A percentile compares a stretch with the other conserved stretches of the same genome.
phyloP scores from a whole-genome alignment of 2,329 filamentous ascomycete genomes.

The Lachnellula subtilissima region DNA sequence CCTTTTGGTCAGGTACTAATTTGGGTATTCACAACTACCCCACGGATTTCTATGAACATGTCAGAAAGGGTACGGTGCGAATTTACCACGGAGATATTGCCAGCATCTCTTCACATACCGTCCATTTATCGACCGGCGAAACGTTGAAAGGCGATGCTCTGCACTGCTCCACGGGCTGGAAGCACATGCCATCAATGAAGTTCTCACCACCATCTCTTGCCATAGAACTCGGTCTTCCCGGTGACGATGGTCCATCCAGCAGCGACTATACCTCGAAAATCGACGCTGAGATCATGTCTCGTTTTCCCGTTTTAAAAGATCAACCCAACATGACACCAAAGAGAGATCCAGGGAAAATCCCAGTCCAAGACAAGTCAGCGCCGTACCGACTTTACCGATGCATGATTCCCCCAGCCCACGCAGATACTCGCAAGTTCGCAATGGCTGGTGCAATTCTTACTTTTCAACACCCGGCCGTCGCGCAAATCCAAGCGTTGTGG shows the following conservation, averaged over 20 bases:
- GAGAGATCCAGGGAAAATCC: background rate
- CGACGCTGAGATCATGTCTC: constrained; percentile 49
- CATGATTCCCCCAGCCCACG: constrained; percentile 39
- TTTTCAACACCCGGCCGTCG: constrained; percentile 38
- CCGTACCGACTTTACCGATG: constrained; percentile 44
- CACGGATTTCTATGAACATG: constrained; percentile 52
- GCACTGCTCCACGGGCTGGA: constrained; percentile 56
- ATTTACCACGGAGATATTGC: constrained; percentile 50
- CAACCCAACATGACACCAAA: constrained; percentile 43
- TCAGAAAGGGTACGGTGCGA: constrained; percentile 46
- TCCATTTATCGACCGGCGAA: constrained; percentile 48
- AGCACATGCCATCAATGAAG: constrained; percentile 45
- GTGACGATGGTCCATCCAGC: constrained; percentile 33
- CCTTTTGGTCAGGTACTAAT: constrained; percentile 49
- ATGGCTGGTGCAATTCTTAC: constrained; percentile 43
- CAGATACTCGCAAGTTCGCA: constrained; percentile 39
- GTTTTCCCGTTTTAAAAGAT: constrained; percentile 48
- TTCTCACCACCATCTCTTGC: constrained; percentile 47
- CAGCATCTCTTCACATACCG: constrained; percentile 39
- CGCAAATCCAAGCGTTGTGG: constrained; percentile 54
- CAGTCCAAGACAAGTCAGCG: background rate
- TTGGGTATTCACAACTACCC: constrained; percentile 59
- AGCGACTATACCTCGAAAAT: constrained; percentile 25
- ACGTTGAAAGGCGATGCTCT: constrained; percentile 46
- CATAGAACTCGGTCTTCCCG: constrained; percentile 45